Evolutionary conservation across 805 yeast species (phyloP).

Genomic region (Debaryomyces maramus): DNA sequence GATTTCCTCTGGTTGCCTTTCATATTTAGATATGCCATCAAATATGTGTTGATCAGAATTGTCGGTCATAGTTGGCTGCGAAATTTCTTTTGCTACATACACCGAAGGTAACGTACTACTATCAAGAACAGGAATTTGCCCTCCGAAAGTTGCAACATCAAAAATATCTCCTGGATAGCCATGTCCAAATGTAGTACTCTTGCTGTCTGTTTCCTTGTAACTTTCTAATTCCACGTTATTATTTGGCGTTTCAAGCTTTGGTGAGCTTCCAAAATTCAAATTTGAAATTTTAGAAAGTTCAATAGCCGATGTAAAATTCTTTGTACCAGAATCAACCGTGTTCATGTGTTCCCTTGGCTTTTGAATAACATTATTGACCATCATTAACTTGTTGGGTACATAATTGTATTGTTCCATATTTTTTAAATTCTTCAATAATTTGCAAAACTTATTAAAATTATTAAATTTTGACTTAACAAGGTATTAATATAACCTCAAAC

Average conservation of each 20-base stretch:
- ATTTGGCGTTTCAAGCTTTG: background rate
- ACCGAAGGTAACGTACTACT: background rate
- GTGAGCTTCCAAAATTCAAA: background rate
- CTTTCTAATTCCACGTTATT: no score
- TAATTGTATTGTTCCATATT: background rate
- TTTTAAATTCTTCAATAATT: background rate
- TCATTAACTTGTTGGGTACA: background rate
- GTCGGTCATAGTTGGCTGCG: constrained; percentile 3
- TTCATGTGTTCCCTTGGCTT: background rate
- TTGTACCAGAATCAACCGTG: background rate
- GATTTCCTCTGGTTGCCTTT: background rate
- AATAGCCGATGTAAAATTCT: background rate
- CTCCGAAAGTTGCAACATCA: no score
- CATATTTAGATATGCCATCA: background rate
- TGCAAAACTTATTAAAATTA: background rate
- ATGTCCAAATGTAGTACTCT: no score
- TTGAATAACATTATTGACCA: background rate
- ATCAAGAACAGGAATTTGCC: background rate
- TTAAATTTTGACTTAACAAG: background rate
- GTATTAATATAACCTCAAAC: background rate
- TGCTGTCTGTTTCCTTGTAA: no score
- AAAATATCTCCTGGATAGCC: no score
- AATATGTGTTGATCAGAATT: background rate
- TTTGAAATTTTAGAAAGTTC: background rate
- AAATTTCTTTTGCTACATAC: constrained; percentile 2